phyloP scores from a whole-genome alignment of 1,284 basidiomycete species.

The Papiliotrema terrestris region DNA sequence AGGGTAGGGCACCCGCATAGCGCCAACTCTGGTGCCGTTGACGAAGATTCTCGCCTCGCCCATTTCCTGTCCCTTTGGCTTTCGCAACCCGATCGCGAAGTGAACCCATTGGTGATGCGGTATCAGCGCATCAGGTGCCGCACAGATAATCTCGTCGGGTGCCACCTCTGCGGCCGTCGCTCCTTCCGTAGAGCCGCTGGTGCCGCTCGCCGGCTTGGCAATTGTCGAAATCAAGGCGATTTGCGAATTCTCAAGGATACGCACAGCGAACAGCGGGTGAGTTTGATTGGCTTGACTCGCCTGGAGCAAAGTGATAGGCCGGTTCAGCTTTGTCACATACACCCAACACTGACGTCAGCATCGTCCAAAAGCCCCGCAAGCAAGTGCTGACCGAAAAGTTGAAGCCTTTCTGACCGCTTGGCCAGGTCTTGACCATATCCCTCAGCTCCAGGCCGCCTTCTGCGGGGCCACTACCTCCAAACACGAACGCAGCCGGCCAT shows the following conservation, averaged over 20 bases:
- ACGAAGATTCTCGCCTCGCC: constrained; percentile 41
- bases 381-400: constrained; percentile 37
- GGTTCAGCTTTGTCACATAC: constrained; percentile 40
- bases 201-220: constrained; percentile 2
- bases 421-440: constrained; percentile 40
- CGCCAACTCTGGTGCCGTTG: constrained; percentile 40
- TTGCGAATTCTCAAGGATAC: constrained; percentile 47
- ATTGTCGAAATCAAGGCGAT: constrained; percentile 36
- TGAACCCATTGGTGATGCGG: constrained; percentile 48
- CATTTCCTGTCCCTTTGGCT: constrained; percentile 21
- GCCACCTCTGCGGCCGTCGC: constrained; percentile 3
- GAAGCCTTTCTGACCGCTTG: constrained; percentile 37
- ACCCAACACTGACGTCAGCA: constrained; percentile 35
- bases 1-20: constrained; percentile 36
- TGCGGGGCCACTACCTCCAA: constrained; percentile 22
- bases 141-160: constrained; percentile 37
- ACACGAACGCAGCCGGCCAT: constrained; percentile 41
- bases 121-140: constrained; percentile 41
- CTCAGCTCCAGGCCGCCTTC: constrained; percentile 35
- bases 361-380: background rate
- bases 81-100: constrained; percentile 39
- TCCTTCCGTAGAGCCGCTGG: constrained; percentile 4
- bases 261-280: constrained; percentile 35
- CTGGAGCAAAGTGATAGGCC: constrained; percentile 41
- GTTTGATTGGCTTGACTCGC: constrained; percentile 29